These are phyloP conservation scores for Brassica cretica DNA, from an alignment of 345 rosid species.

Conservation along the genomic window DNA sequence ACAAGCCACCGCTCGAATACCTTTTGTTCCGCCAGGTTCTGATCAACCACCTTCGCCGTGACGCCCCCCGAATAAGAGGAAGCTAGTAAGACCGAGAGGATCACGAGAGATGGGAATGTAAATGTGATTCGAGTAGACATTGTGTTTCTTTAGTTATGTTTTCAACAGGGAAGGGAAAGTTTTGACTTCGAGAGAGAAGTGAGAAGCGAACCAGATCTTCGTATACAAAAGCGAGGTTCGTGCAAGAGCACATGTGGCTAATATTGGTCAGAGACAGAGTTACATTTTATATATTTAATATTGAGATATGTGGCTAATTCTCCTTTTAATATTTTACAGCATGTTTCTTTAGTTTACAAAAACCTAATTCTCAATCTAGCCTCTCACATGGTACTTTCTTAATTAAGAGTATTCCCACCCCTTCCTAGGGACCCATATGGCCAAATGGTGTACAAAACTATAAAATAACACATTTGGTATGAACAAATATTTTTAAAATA, in stretches of 20 bases:
- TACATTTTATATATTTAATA: not conserved
- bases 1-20: slow-evolving; percentile 45
- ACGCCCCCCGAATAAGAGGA: slow-evolving; percentile 7
- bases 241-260: not conserved
- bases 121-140: slow-evolving; percentile 9
- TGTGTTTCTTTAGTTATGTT: not conserved
- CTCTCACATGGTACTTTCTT: not conserved
- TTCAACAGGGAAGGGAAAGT: slow-evolving; percentile 11
- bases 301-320: not conserved
- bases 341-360: slow-evolving; percentile 16
- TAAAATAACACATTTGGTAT: not conserved
- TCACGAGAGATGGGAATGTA: not conserved
- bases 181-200: slow-evolving; percentile 18
- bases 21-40: slow-evolving; percentile 33
- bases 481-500: not conserved
- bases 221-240: not conserved
- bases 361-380: slow-evolving; percentile 18
- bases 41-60: slow-evolving; percentile 18
- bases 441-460: not conserved
- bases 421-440: no score
- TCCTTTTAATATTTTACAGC: not conserved
- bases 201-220: not conserved
- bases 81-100: slow-evolving; percentile 16
- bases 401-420: no score
- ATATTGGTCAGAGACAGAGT: not conserved